These are phyloP conservation scores for Chrysanthemum makinoi DNA, from an alignment of 129 eudicot genomes.

Conservation along the genomic window DNA sequence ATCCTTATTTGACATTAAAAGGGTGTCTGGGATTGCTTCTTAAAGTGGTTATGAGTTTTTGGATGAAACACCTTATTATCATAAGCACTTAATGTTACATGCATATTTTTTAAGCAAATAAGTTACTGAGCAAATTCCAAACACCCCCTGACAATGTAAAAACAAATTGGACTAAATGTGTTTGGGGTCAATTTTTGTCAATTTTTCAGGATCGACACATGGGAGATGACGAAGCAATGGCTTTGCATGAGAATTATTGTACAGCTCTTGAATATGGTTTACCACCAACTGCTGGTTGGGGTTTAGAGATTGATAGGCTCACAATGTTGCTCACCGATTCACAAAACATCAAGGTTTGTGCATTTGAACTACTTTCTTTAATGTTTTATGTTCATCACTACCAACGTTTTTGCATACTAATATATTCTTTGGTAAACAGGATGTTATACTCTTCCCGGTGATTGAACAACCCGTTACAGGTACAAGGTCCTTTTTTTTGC, in stretches of 20 bases:
- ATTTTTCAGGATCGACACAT: conserved; percentile 77
- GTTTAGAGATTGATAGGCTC: conserved; percentile 83
- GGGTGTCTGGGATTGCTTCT: no score
- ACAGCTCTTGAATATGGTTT: conserved; percentile 93
- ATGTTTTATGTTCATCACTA: not conserved
- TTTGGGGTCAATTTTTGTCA: no score
- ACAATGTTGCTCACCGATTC: conserved; percentile 89
- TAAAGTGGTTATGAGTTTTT: no score
- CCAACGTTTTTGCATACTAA: not conserved
- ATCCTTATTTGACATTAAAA: no score
- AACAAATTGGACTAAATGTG: no score
- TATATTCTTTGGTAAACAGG: conserved; percentile 46
- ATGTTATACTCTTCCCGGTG: conserved; percentile 83
- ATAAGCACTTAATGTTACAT: no score
- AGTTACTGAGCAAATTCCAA: no score
- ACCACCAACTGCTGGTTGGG: conserved; percentile 99
- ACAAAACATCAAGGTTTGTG: conserved; percentile 83
- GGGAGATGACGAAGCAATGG: conserved; percentile 97
- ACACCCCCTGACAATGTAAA: no score
- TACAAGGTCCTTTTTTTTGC: not conserved
- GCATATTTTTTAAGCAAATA: no score
- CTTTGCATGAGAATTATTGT: conserved; percentile 82
- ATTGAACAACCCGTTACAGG: conserved; percentile 65
- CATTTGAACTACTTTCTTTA: not conserved
- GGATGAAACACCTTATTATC: no score